Evolutionary conservation across 2,329 filamentous ascomycete genomes (phyloP), one percentile per base, ranked within the genome.

Genomic region (Verticillium klebahnii): DNA sequence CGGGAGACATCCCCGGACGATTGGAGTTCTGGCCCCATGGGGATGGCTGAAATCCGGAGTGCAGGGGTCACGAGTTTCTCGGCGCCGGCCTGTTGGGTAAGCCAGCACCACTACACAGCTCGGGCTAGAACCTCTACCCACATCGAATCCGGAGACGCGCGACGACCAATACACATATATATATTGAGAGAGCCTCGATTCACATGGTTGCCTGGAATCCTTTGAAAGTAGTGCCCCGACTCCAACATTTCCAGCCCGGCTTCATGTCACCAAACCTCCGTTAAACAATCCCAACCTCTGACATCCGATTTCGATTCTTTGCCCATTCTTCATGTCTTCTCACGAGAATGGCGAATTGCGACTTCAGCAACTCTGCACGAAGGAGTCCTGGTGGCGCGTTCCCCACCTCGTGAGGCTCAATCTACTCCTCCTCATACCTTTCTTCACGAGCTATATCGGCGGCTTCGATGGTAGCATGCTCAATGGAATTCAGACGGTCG

Each of bases 321-420:
- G 15, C 37, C 12, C 4, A 12, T 39, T 39, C 15, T 5, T 4
- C 12, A 39, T 39, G 37, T 7, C 37, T 39, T 12, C 37, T 39
- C 37, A 39, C 7, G 37, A 39, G 12, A 39, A 39, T 39, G 37
- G 37, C 37, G 37, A 39, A 17, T 17, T 39, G 37, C 37, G 37
- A 17, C 37, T 39, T 15, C 37, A 77, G 67, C 77, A 78, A 60
- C 80, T 82, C 65, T 78, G 80, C n/a, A 81, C 81, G 63, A 69
- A 78, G 59, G 80, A 84, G 63, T 71, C 78, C 65, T 82, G 80
- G 80, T 80, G 75, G 57, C 73, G 75, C 39, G 68, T 74, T 32
- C 70, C 76, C 1, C 78, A 82, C 66, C 71, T 82, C 0, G 67
- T 81, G 14, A 66, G 71, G n/a, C 69, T 82, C 15, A 82, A 82